Base-by-base conservation (phyloP, 1,284 basidiomycete species). In the Cryptococcus depauperatus region DNA sequence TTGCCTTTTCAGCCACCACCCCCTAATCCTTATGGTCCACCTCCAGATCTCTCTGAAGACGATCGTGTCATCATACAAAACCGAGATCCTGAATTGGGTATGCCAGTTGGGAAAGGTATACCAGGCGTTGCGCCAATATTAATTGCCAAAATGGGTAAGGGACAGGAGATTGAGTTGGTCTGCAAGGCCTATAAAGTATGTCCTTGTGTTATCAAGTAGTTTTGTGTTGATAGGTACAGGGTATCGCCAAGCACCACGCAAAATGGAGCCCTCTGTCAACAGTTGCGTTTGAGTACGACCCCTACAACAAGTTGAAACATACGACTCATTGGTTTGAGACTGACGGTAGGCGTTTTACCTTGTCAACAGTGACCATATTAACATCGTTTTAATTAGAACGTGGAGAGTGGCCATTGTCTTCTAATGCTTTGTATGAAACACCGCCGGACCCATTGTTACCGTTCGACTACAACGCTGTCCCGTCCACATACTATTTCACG, bases 191-290 rank as follows among this genome's bases (percentile, higher is more conserved):
- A 92, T 70, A 97, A 96, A 80, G 88, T 86, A 48, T 19, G 72
- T 46, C 18, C 19, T 33, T 21, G 11, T 16, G 21, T 22, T 21
- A 26, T 26, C 14, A 14, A 3, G 21, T 8, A 19, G 8, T 10
- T 14, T 43, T n/a, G 22, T 16, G 21, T 10, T 16, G 19, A 30
- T 14, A 16, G 11, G 22, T 21, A 18, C 56, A 95, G 88, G 93
- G 93, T 23, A 85, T 96, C 51, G 91, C 91, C 7, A 96, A 98
- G 74, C 91, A 97, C 66, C 95, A 99, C 65, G 91, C 95, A 6
- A 99, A 99, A 73, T 98, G 93, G 91, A 95, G 90, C 0, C 93
- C 95, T 11, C 86, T 91, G 47, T 86, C 90, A 1, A 91, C 95
- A 2, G 83, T 98, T 18, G 82, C 84, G 2, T 98, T 95, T 59